Conservation (phyloP, 176 grass and related monocot genomes). For the Oryza longistaminata region DNA sequence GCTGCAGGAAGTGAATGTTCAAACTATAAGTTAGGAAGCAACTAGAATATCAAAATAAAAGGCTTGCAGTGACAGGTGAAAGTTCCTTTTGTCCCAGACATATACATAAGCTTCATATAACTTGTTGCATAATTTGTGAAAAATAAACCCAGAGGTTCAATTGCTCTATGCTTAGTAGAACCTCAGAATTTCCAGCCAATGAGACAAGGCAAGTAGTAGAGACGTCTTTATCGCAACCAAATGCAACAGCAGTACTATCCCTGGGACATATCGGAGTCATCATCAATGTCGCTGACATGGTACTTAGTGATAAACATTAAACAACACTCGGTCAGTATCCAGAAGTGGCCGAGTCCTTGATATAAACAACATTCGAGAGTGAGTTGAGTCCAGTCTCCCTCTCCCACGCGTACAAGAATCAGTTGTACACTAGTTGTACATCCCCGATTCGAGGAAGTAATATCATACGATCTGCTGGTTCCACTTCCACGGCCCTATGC, state of each 20-base stretch:
- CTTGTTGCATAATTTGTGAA: neutral
- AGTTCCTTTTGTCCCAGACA: neutral
- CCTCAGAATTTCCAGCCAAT: neutral
- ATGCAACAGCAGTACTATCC: neutral
- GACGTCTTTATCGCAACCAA: neutral
- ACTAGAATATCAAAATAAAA: neutral
- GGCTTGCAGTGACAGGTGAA: neutral
- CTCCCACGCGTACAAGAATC: neutral
- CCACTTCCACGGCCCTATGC: neutral
- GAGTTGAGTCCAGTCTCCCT: neutral
- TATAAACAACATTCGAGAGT: neutral
- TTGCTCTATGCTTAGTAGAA: neutral
- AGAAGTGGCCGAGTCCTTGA: neutral
- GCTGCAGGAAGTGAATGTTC: conserved; percentile 43
- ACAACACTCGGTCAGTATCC: neutral
- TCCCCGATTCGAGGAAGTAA: neutral
- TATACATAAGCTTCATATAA: neutral
- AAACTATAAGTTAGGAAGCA: neutral
- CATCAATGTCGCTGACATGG: neutral
- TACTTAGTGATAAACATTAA: neutral
- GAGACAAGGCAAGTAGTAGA: neutral
- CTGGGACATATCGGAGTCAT: neutral
- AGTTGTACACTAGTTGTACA: neutral
- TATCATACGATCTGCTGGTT: neutral
- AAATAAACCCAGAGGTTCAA: neutral